Percentiles rank a stretch among this genome's conserved stretches.
Conservation (phyloP, 345 rosid species). For the Angophora floribunda region DNA sequence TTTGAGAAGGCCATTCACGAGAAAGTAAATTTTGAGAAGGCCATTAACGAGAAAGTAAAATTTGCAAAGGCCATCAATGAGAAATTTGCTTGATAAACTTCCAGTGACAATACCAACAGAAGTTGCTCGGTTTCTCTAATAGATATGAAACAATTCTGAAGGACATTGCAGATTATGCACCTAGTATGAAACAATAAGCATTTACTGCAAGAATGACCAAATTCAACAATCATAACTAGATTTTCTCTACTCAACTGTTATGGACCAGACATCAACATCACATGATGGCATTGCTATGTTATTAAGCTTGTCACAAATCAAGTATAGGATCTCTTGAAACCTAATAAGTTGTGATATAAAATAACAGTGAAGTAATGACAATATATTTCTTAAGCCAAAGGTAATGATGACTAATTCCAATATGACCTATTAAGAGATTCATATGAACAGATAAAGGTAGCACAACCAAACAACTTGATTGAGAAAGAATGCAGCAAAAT, state of each 20-base stretch:
- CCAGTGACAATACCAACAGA: background rate
- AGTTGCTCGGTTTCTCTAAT: background rate
- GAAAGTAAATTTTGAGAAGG: background rate
- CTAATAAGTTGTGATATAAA: background rate
- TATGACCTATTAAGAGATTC: background rate
- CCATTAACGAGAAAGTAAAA: background rate
- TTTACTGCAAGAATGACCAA: background rate
- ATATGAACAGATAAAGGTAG: background rate
- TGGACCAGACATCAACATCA: background rate
- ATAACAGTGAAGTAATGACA: background rate
- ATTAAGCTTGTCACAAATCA: background rate
- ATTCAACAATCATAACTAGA: background rate
- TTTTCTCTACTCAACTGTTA: background rate
- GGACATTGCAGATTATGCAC: background rate
- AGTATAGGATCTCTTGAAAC: background rate
- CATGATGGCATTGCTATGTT: background rate
- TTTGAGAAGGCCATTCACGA: background rate
- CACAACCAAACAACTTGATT: background rate
- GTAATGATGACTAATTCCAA: background rate
- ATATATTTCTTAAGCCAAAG: background rate
- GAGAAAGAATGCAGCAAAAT: background rate
- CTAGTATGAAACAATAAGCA: background rate
- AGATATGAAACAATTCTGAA: background rate
- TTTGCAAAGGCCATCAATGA: no score
- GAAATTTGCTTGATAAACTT: background rate